A percentile compares a stretch with the other conserved stretches of the same genome.
phyloP scores from a whole-genome alignment of 352 stramenopile species.

The Pythium angustatum region DNA sequence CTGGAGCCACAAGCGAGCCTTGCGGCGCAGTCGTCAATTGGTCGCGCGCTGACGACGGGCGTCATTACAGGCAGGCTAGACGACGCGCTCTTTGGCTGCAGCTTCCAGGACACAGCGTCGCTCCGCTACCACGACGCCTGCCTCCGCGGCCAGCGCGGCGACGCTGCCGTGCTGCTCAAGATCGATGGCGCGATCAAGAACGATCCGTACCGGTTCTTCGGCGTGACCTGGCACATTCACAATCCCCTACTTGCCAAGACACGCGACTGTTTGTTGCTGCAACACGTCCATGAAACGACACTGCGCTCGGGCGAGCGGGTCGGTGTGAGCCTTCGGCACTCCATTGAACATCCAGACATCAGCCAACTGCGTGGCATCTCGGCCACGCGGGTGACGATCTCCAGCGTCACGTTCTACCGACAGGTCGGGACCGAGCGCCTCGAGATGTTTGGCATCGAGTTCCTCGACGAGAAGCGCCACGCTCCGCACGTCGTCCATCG shows the following conservation, averaged over 20 bases:
- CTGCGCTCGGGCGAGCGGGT: constrained; percentile 38
- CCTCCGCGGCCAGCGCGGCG: constrained; percentile 34
- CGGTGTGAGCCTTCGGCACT: constrained; percentile 47
- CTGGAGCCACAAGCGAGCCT: background rate
- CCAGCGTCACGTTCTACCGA: constrained; percentile 39
- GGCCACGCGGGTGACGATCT: constrained; percentile 38
- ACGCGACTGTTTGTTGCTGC: constrained; percentile 42
- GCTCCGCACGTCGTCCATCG: background rate
- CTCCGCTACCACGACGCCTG: constrained; percentile 36
- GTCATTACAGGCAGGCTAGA: constrained; percentile 46
- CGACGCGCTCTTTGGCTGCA: constrained; percentile 51
- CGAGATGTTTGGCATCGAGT: constrained; percentile 42
- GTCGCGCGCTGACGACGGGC: constrained; percentile 10
- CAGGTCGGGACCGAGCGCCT: constrained; percentile 38
- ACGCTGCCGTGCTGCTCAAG: constrained; percentile 32
- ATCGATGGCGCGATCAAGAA: constrained; percentile 28
- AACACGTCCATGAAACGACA: background rate
- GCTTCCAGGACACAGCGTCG: constrained; percentile 42
- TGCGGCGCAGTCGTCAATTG: background rate
- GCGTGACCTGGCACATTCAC: constrained; percentile 31
- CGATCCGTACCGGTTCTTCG: constrained; percentile 42
- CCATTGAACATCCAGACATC: constrained; percentile 45
- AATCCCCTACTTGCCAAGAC: constrained; percentile 23
- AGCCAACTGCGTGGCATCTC: constrained; percentile 31
- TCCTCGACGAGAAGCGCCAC: constrained; percentile 26